Percentiles rank a stretch among this genome's conserved stretches.
phyloP scores from a whole-genome alignment of 148 eudicot species.

The Diospyros kaki region DNA sequence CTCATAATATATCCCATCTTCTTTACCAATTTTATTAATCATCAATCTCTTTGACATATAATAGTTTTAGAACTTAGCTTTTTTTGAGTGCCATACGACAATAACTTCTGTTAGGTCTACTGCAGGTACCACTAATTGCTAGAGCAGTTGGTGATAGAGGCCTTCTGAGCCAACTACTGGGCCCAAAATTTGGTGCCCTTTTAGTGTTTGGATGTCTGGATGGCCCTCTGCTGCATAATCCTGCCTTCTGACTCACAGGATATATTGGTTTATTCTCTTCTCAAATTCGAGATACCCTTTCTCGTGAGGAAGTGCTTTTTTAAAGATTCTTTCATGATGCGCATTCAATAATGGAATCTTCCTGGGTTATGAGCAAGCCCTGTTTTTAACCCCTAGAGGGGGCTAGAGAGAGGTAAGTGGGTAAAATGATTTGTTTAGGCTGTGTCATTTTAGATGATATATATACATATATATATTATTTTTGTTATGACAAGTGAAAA shows the following conservation, averaged over 20 bases:
- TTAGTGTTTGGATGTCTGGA: constrained; percentile 33
- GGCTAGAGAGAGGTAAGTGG: too few relatives aligned
- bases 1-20: neutral
- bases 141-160: constrained; percentile 49
- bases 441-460: too few relatives aligned
- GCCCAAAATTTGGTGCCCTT: constrained; percentile 49
- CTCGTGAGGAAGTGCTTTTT: too few relatives aligned
- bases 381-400: too few relatives aligned
- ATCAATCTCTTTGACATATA: neutral
- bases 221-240: constrained; percentile 47
- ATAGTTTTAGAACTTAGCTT: neutral
- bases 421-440: too few relatives aligned
- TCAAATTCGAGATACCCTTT: too few relatives aligned
- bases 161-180: constrained; percentile 39
- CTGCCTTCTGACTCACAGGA: constrained; percentile 33
- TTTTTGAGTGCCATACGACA: neutral
- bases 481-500: too few relatives aligned
- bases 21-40: neutral
- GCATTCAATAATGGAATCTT: too few relatives aligned
- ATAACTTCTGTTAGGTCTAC: neutral
- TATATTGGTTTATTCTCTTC: constrained; percentile 23
- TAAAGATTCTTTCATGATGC: too few relatives aligned
- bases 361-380: too few relatives aligned
- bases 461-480: too few relatives aligned
- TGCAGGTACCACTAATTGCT: constrained; percentile 46